These are phyloP conservation scores for Tympanopsis confertula DNA, from an alignment of 2,329 filamentous ascomycete species.

Conservation along the genomic window DNA sequence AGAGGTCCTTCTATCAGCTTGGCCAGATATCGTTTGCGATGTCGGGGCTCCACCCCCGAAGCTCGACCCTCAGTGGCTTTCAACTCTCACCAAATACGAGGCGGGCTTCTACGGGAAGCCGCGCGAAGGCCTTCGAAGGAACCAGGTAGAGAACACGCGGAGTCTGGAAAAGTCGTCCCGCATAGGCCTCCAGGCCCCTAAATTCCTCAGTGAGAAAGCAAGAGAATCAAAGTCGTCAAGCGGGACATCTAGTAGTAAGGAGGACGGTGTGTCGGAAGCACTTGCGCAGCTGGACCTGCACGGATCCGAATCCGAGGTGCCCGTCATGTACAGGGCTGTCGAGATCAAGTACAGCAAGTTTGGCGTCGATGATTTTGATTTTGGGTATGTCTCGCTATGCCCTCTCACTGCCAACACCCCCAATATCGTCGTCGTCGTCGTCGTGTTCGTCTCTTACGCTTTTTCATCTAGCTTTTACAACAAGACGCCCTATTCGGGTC, in stretches of 20 bases:
- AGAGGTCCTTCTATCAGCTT: conserved; percentile 75
- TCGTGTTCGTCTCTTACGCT: background rate
- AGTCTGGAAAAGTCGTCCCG: conserved; percentile 46
- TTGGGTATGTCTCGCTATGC: conserved; percentile 48
- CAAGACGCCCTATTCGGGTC: background rate
- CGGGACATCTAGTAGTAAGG: conserved; percentile 22
- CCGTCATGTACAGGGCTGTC: conserved; percentile 80
- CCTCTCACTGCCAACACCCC: background rate
- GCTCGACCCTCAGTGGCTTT: conserved; percentile 60
- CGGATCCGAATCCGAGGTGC: conserved; percentile 68
- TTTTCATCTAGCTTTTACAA: background rate
- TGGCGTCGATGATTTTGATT: conserved; percentile 98
- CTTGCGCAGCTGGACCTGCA: conserved; percentile 61
- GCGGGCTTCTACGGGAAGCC: conserved; percentile 72
- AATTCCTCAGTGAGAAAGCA: conserved; percentile 89
- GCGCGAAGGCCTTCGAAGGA: conserved; percentile 59
- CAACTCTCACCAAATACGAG: conserved; percentile 58
- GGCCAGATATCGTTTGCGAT: conserved; percentile 75
- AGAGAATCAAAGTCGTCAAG: conserved; percentile 45
- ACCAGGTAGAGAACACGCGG: conserved; percentile 73
- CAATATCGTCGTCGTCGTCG: background rate
- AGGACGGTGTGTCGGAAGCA: conserved; percentile 37
- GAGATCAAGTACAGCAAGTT: conserved; percentile 99
- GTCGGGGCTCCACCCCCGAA: conserved; percentile 71
- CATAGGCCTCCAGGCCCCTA: conserved; percentile 61